phyloP scores from a whole-genome alignment of 2,329 filamentous ascomycete species.

The Plenodomus lindquistii region DNA sequence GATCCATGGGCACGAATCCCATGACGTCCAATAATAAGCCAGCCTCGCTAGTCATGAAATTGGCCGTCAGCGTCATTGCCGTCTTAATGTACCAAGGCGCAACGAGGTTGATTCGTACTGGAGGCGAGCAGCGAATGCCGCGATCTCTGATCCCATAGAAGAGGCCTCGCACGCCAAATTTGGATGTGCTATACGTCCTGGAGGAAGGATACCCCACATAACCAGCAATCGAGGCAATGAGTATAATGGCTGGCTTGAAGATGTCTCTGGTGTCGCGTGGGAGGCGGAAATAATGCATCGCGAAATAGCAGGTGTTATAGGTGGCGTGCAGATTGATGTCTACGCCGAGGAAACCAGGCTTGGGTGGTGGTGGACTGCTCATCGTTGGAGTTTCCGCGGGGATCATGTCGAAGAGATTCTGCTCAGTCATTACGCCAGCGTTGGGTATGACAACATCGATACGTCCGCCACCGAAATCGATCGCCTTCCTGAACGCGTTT shows the following conservation, averaged over 20 bases:
- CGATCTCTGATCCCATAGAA: slow-evolving; percentile 27
- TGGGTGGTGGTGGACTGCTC: slow-evolving; percentile 19
- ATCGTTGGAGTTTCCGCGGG: slow-evolving; percentile 8
- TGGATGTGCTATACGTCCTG: slow-evolving; percentile 32
- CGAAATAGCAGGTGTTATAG: slow-evolving; percentile 30
- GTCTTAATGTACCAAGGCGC: slow-evolving; percentile 36
- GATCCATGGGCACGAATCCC: slow-evolving; percentile 25
- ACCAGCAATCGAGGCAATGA: slow-evolving; percentile 27
- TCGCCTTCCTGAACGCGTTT: slow-evolving; percentile 35
- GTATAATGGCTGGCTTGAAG: slow-evolving; percentile 22
- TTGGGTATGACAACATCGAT: slow-evolving; percentile 38
- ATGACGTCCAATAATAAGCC: slow-evolving; percentile 11
- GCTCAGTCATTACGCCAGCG: slow-evolving; percentile 33
- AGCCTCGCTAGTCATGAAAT: slow-evolving; percentile 12
- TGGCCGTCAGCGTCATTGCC: slow-evolving; percentile 14
- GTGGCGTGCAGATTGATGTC: slow-evolving; percentile 29
- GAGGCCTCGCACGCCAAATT: slow-evolving; percentile 32
- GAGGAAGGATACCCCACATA: slow-evolving; percentile 28
- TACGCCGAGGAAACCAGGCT: slow-evolving; percentile 18
- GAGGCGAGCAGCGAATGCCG: slow-evolving; percentile 6
- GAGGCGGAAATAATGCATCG: slow-evolving; percentile 31
- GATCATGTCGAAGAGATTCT: slow-evolving; percentile 29
- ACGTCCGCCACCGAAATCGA: slow-evolving; percentile 24
- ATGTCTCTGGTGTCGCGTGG: slow-evolving; percentile 10
- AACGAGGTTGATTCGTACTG: slow-evolving; percentile 29